phyloP scores from a whole-genome alignment of 148 eudicot genomes.

The Bassia scoparia region DNA sequence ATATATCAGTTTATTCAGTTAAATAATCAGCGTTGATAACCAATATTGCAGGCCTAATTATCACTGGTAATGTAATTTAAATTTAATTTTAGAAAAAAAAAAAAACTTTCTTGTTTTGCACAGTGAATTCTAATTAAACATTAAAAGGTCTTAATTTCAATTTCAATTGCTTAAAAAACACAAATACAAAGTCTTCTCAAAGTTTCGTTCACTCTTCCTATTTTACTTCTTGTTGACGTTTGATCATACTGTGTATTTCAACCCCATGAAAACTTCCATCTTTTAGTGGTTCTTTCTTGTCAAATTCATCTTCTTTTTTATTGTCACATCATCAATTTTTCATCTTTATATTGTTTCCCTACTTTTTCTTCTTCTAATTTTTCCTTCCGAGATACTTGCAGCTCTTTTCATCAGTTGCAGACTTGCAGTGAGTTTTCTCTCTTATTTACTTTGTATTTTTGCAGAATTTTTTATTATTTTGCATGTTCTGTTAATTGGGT shows the following conservation, averaged over 20 bases:
- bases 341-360: background rate
- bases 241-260: background rate
- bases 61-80: too few species aligned
- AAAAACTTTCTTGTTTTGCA: background rate
- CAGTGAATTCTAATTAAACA: background rate
- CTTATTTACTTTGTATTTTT: background rate
- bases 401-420: too few species aligned
- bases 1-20: too few species aligned
- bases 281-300: background rate
- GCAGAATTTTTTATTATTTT: background rate
- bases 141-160: background rate
- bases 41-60: too few species aligned
- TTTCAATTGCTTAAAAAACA: background rate
- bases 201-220: background rate
- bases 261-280: background rate
- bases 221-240: conserved; percentile 15
- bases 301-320: background rate
- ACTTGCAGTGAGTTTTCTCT: conserved; percentile 10
- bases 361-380: background rate
- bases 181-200: background rate
- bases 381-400: background rate
- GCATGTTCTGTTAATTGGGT: background rate
- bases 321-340: background rate
- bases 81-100: too few species aligned
- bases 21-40: too few species aligned